Conservation (phyloP, 805 yeast genomes). For the Candida yuanshanica region DNA sequence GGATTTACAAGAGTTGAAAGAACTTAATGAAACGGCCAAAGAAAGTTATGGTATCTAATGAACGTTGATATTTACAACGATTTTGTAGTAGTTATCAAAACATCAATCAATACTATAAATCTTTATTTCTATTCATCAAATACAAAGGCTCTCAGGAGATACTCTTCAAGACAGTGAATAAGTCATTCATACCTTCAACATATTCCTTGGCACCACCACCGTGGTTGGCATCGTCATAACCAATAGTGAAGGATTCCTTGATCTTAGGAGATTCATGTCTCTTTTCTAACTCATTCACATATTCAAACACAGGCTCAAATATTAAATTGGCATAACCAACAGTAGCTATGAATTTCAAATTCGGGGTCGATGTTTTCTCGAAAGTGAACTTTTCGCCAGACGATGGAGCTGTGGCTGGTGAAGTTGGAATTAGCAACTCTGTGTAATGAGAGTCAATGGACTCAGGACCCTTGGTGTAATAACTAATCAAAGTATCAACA, state of each 20-base stretch:
- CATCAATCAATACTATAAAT: too few relatives aligned
- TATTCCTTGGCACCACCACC: slow-evolving; percentile 55
- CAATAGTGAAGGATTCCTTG: slow-evolving; percentile 52
- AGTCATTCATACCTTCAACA: slow-evolving; percentile 64
- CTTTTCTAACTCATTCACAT: slow-evolving; percentile 36
- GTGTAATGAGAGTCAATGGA: slow-evolving; percentile 2
- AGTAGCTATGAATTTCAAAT: slow-evolving; percentile 42
- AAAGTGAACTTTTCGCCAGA: not conserved
- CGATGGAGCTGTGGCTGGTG: slow-evolving; percentile 7
- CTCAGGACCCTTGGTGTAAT: slow-evolving; percentile 22
- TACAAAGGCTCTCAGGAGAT: not conserved
- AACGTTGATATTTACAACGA: too few relatives aligned
- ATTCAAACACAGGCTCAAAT: slow-evolving; percentile 63
- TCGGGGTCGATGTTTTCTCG: too few relatives aligned
- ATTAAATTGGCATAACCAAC: slow-evolving; percentile 64
- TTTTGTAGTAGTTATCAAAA: too few relatives aligned
- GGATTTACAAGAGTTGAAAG: slow-evolving; percentile 47
- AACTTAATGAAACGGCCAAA: slow-evolving; percentile 48
- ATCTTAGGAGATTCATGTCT: slow-evolving; percentile 21
- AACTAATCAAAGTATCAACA: slow-evolving; percentile 43
- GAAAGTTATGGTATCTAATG: slow-evolving; percentile 36
- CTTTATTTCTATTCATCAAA: too few relatives aligned
- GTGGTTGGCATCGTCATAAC: slow-evolving; percentile 32
- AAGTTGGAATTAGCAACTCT: slow-evolving; percentile 22
- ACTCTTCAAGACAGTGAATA: slow-evolving; percentile 43